phyloP scores from a whole-genome alignment of 78 protist genomes.

The Dictyostelium purpureum region DNA sequence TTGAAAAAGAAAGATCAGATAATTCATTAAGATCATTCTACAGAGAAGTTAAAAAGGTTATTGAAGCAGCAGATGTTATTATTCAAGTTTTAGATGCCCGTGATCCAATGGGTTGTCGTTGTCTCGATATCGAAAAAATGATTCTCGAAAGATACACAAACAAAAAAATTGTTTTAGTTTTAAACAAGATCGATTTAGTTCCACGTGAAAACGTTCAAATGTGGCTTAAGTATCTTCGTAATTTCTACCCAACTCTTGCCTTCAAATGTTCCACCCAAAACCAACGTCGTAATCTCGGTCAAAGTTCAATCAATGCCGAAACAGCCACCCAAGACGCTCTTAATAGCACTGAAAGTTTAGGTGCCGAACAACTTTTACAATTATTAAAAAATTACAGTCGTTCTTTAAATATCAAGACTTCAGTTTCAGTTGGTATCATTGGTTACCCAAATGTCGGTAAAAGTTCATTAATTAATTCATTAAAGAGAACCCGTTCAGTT shows the following conservation, averaged over 20 bases:
- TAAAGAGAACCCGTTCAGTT: slow-evolving; percentile 93
- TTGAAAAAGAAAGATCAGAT: slow-evolving; percentile 71
- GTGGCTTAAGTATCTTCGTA: slow-evolving; percentile 89
- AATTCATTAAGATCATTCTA: slow-evolving; percentile 88
- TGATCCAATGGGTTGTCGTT: slow-evolving; percentile 99
- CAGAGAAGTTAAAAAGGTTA: slow-evolving; percentile 92
- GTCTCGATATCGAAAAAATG: slow-evolving; percentile 89
- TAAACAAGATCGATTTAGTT: slow-evolving; percentile 96
- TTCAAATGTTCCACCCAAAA: slow-evolving; percentile 89
- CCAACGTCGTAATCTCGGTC: slow-evolving; percentile 77
- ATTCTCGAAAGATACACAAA: slow-evolving; percentile 56
- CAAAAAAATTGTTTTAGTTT: slow-evolving; percentile 91
- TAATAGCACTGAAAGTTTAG: slow-evolving; percentile 70
- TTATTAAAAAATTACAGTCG: slow-evolving; percentile 91
- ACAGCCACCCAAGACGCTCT: slow-evolving; percentile 3
- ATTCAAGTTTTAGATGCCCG: slow-evolving; percentile 98
- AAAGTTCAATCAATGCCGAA: slow-evolving; percentile 13
- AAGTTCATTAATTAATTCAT: slow-evolving; percentile 95
- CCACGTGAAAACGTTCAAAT: slow-evolving; percentile 86
- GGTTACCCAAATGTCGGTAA: slow-evolving; percentile 99
- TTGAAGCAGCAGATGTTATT: slow-evolving; percentile 95
- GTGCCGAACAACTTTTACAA: slow-evolving; percentile 88
- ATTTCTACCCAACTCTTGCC: slow-evolving; percentile 90
- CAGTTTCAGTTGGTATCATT: slow-evolving; percentile 93
- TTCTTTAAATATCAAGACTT: slow-evolving; percentile 83